phyloP scores from a whole-genome alignment of 345 rosid genomes.

The Kandelia obovata region DNA sequence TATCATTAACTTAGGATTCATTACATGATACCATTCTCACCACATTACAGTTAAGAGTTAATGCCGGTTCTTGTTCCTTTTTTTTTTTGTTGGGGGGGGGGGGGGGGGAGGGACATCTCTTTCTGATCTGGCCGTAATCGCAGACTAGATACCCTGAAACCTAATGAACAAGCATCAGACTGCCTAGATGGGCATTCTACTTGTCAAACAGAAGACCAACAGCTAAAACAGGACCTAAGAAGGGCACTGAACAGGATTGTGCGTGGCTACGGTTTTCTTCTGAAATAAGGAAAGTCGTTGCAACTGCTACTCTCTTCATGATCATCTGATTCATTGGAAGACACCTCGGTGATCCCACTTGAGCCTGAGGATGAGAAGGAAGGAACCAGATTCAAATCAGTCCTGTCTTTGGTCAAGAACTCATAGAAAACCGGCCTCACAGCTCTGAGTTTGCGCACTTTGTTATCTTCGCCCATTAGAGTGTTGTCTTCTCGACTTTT shows the following conservation, averaged over 20 bases:
- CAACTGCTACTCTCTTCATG: constrained; percentile 73
- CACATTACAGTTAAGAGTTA: constrained; percentile 17
- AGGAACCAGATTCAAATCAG: constrained; percentile 63
- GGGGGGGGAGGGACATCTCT: neutral
- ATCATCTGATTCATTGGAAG: constrained; percentile 44
- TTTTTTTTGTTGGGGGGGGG: constrained; percentile 12
- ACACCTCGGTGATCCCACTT: constrained; percentile 77
- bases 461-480: constrained; percentile 31
- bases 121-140: constrained; percentile 16
- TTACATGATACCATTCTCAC: constrained; percentile 16
- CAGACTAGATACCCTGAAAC: constrained; percentile 23
- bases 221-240: neutral
- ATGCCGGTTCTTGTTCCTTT: constrained; percentile 20
- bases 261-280: constrained; percentile 53
- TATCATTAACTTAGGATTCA: constrained; percentile 10
- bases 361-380: constrained; percentile 63
- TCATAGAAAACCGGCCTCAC: constrained; percentile 67
- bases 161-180: constrained; percentile 24
- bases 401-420: constrained; percentile 55
- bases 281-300: constrained; percentile 53
- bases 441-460: constrained; percentile 25
- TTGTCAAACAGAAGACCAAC: constrained; percentile 22
- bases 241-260: neutral
- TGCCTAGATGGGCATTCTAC: constrained; percentile 29
- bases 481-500: constrained; percentile 42